Conservation (phyloP, 2,329 filamentous ascomycete genomes). For the Boeremia exigua region DNA sequence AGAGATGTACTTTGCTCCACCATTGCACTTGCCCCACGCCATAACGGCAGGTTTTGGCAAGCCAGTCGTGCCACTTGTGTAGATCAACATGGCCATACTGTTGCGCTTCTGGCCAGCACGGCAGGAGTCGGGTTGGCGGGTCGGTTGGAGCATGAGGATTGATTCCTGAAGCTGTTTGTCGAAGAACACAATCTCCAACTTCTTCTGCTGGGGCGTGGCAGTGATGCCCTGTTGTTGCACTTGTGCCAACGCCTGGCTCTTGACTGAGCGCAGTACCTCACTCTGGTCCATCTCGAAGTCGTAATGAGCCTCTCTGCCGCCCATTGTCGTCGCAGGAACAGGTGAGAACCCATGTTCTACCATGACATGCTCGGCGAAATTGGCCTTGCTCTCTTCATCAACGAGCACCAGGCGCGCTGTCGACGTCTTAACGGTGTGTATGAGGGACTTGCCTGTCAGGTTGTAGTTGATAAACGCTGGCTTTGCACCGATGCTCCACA, state of each 20-base stretch:
- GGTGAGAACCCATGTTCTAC: constrained; percentile 38
- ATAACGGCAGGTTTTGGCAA: constrained; percentile 46
- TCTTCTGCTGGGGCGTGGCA: constrained; percentile 21
- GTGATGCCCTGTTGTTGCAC: constrained; percentile 13
- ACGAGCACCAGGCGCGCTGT: constrained; percentile 64
- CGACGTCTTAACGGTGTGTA: constrained; percentile 64
- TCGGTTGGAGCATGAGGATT: constrained; percentile 37
- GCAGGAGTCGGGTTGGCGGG: constrained; percentile 37
- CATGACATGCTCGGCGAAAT: constrained; percentile 36
- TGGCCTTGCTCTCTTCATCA: constrained; percentile 56
- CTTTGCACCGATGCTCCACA: constrained; percentile 48
- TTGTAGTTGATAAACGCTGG: constrained; percentile 51
- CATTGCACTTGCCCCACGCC: constrained; percentile 34
- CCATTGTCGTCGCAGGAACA: not conserved
- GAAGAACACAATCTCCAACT: constrained; percentile 42
- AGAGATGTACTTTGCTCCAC: constrained; percentile 25
- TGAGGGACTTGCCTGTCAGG: constrained; percentile 42
- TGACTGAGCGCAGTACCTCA: constrained; percentile 24
- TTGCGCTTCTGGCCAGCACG: constrained; percentile 31
- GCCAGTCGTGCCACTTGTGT: constrained; percentile 48
- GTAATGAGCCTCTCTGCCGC: constrained; percentile 27
- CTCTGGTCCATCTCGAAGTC: constrained; percentile 31
- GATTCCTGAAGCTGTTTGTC: constrained; percentile 33
- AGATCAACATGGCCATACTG: constrained; percentile 48
- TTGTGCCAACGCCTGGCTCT: constrained; percentile 26